Base-by-base conservation (phyloP, 2,329 filamentous ascomycete species). In the Claviceps cyperi region DNA sequence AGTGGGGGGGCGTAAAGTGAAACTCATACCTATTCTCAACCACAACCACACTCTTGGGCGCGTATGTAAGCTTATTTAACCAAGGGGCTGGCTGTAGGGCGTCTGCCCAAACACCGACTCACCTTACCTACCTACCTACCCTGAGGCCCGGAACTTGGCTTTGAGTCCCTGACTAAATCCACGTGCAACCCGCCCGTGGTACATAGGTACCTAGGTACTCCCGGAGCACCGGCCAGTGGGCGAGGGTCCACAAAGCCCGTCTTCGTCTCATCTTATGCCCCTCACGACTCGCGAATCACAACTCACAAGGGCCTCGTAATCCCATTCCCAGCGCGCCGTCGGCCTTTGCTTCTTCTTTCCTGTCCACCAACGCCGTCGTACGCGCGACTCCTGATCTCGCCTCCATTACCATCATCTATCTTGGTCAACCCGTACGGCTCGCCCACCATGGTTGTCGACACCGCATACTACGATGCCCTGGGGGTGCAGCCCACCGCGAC, bases 401-500 rank as follows among this genome's bases (percentile, higher is more conserved):
- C 21, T 24, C 13, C n/a, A 7, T 36, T 9, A 8, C 38, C 21
- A 11, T 13, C 36, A 2, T 37, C 7, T 17, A 22, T 32, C 15
- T 40, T 41, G 50, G 39, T 11, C 32, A 24, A 38, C 40, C 21
- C 22, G 8, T 14, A 28, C 38, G 5, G 50, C 39, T 48, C 49
- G 37, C 50, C 56, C 62, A 73, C 61, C 63, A 94, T 94, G 88
- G 88, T 92, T 60, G 85, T 84, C 60, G 88, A 94, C 67, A 94
- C 87, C 52, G 72, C 80, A 59, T 94, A 94, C 70, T 94, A 94
- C 69, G 89, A 95, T 69, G 81, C 80, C 59, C 75, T 96, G 39
- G 86, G 85, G 62, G 89, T 96, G 61, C 74, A 83, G 69, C 83
- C 88, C 57, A 87, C 84, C 50, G 91, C 90, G 32, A 84, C 86